Conservation (phyloP, 257 asterid species). For the Solanum rostratum region DNA sequence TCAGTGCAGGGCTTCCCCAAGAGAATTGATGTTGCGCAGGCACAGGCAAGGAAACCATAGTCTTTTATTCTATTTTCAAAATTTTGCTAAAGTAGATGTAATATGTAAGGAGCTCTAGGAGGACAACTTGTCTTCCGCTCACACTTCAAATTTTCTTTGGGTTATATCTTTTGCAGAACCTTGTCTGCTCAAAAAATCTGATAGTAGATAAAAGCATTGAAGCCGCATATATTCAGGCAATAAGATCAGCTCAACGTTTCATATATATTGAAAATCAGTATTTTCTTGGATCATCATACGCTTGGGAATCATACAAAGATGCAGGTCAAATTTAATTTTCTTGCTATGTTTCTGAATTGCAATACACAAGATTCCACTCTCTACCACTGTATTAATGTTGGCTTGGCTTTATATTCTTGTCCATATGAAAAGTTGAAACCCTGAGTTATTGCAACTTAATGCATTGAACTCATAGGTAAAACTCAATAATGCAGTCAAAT, state of each 20-base stretch:
- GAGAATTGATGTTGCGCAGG: slow-evolving; percentile 34
- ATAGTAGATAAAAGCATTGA: slow-evolving; percentile 82
- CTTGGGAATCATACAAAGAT: slow-evolving; percentile 78
- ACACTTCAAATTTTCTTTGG: background rate
- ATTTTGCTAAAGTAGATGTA: background rate
- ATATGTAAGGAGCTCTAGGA: background rate
- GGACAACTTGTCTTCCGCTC: background rate
- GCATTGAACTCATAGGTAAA: background rate
- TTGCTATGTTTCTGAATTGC: background rate
- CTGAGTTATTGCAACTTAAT: background rate
- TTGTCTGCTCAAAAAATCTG: slow-evolving; percentile 52
- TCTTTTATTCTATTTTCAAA: background rate
- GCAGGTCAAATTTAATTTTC: slow-evolving; percentile 44
- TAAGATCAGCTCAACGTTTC: slow-evolving; percentile 87
- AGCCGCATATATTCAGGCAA: slow-evolving; percentile 78
- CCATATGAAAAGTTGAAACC: background rate
- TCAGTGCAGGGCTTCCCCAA: slow-evolving; percentile 78
- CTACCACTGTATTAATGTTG: background rate
- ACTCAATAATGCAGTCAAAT: background rate
- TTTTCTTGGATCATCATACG: slow-evolving; percentile 89
- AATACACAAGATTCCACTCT: background rate
- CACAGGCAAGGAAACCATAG: slow-evolving; percentile 34
- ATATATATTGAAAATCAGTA: slow-evolving; percentile 86
- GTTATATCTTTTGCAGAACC: slow-evolving; percentile 39
- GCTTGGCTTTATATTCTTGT: background rate